Base-by-base conservation (phyloP, 2,329 filamentous ascomycete species). In the Ploettnerulaceae sp. region DNA sequence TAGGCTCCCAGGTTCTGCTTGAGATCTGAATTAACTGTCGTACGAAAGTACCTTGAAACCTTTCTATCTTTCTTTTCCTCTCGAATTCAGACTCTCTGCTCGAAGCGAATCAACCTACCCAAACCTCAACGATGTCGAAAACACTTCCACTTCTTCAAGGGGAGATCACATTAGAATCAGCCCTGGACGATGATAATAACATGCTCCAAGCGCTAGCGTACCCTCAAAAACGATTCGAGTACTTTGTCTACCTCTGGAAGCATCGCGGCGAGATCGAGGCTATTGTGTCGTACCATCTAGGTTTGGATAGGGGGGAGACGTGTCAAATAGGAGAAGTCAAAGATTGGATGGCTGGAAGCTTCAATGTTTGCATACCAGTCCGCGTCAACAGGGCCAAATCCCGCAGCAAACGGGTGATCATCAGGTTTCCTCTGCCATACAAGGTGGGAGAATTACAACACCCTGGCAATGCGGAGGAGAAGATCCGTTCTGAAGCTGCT, bases 381-480 rank as follows among this genome's bases (percentile, higher is more conserved):
- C 39, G 40, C 15, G 40, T 59, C 41, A 34, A 54, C 21, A 47
- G 49, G 54, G 14, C n/a, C 20, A 51, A 54, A 36, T 41, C 17
- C 14, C 40, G 28, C 3, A 20, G 25, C n/a, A 53, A 42, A 67
- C 34, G 68, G 32, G 52, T 55, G n/a, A 18, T 56, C 5, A 43
- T 56, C 26, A 49, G 62, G 15, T 60, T 64, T 39, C 59, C 66
- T 39, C 49, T 67, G 48, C 64, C 63, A 18, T 64, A 63, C 51
- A 65, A 65, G 40, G 53, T 68, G 4, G 69, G 68, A 7, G 69
- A 71, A 44, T 46, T 43, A 11, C 48, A 36, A 17, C 48, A 60
- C 45, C 67, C 67, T 9, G 70, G 68, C 9, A 70, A 64, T 32
- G 61, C 64, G 11, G 65, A 72, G 25, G 69, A 73, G 57, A 73